Evolutionary conservation across 176 grass and related monocot species (phyloP), one percentile per base, ranked within the genome.

Genomic region (Juncus effusus): DNA sequence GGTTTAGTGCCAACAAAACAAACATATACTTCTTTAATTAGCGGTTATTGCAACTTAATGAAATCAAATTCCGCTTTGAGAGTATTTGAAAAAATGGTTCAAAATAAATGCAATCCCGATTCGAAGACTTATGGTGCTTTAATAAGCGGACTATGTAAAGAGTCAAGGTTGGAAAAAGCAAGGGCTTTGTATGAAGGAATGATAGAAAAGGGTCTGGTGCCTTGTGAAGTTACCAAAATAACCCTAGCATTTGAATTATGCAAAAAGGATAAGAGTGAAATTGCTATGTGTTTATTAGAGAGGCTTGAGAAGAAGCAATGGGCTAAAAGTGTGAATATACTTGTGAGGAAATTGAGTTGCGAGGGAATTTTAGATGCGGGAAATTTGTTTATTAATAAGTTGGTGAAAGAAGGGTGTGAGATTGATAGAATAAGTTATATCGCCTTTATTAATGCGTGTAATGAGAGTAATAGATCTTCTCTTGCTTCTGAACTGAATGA

Each of bases 1-100:
- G 77, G 79, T 42, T 73, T 92, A 56, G 56, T 89, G 67, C 93
- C 88, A 9, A 92, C 85, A 9, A 92, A 83, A 10, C 71, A 86
- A 82, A 97, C 88, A 4, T 92, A 89, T 67, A 97, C 93, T 6
- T 82, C 93, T 13, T 85, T 97, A 82, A 92, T 97, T 67, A 75
- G 88, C 63, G 93, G 93, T 13, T 92, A 97, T 44, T 92, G 88
- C 76, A 86, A 78, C 78, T 44, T 89, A 54, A 80, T 85, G 28
- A 89, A 82, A 80, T 88, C 75, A 12, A 86, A 42, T 56, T 89
- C 73, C 0, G 88, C 93, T 10, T 83, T 96, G 68, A 91, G 64
- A 38, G 40, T 92, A 51, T 92, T 86, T 63, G 85, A 92, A 42
- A 84, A 65, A 58, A 97, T 97, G 88, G 64, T 86, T 59, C 77